A percentile compares a stretch with the other conserved stretches of the same genome.
phyloP scores from a whole-genome alignment of 768 basidiomycete genomes.

The Termitomyces sp. region DNA sequence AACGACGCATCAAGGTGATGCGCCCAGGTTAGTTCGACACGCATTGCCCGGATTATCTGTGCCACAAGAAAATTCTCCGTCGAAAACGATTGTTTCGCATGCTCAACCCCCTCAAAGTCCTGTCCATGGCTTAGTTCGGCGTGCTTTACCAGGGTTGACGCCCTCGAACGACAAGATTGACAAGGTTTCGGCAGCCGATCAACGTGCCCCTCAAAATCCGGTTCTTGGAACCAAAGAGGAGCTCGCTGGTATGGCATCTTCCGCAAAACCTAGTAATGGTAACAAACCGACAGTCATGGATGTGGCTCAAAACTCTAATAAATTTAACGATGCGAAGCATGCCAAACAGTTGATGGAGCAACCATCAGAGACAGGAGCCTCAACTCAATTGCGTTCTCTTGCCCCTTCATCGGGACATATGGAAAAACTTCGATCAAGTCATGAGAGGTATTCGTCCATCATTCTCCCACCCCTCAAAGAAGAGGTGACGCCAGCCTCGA shows the following conservation, averaged over 20 bases:
- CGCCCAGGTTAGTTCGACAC: conserved; percentile 1
- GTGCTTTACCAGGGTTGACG: conserved; percentile 5
- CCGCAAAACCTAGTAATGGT: conserved; percentile 51
- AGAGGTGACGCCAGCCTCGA: conserved; percentile 52
- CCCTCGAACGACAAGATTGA: not conserved
- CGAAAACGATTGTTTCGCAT: not conserved
- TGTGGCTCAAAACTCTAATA: conserved; percentile 56
- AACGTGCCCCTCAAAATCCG: conserved; percentile 1
- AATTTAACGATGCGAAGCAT: conserved; percentile 12
- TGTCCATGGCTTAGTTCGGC: not conserved
- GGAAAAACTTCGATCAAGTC: conserved; percentile 62
- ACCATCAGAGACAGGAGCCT: not conserved
- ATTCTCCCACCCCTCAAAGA: conserved; percentile 63
- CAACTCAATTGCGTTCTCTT: conserved; percentile 12
- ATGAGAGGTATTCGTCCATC: conserved; percentile 60
- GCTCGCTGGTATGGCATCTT: conserved; percentile 18
- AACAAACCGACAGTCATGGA: conserved; percentile 75
- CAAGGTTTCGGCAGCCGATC: not conserved
- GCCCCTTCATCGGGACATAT: conserved; percentile 17
- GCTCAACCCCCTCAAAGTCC: not conserved
- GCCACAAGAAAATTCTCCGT: not conserved
- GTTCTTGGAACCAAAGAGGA: conserved; percentile 15
- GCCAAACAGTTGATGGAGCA: not conserved
- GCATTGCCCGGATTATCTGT: conserved; percentile 9
- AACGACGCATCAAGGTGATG: not conserved